phyloP scores from a whole-genome alignment of 2,329 filamentous ascomycete species.

The Dothiorella sarmentorum region DNA sequence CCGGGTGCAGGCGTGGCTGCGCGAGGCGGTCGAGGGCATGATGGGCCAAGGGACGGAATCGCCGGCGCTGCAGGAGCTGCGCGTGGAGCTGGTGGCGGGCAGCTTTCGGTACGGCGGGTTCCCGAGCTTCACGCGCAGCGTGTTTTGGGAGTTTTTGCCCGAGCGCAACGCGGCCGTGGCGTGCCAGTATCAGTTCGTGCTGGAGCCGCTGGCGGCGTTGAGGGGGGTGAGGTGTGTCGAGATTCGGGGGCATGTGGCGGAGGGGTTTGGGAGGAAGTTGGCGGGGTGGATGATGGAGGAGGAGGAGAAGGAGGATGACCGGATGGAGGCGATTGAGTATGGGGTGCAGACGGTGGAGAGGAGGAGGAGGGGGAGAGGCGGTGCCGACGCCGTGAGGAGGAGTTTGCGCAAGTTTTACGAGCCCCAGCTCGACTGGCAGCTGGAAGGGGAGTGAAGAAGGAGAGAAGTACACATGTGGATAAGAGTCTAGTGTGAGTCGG shows the following conservation, averaged over 20 bases:
- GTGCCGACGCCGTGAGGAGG: background rate
- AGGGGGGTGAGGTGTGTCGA: conserved; percentile 6
- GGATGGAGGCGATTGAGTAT: background rate
- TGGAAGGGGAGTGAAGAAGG: background rate
- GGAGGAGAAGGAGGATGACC: background rate
- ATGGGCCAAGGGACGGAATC: too few species aligned
- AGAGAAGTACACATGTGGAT: background rate
- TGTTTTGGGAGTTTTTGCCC: conserved; percentile 10
- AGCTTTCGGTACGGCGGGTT: background rate
- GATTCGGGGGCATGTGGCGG: conserved; percentile 11
- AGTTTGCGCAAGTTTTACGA: conserved; percentile 17
- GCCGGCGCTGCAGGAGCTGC: conserved; percentile 12
- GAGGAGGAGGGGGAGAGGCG: background rate
- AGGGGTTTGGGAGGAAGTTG: background rate
- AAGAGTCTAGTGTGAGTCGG: background rate
- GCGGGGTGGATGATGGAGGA: background rate
- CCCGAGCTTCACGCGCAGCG: conserved; percentile 3
- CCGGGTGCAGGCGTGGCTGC: conserved; percentile 15
- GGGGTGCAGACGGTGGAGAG: background rate
- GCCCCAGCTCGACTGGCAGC: conserved; percentile 17
- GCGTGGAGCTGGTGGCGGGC: conserved; percentile 1
- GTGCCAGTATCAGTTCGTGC: conserved; percentile 17
- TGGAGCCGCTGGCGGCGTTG: conserved; percentile 15
- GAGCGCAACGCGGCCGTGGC: background rate
- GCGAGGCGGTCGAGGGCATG: background rate